Conservation (phyloP, 192 early-diverging fungal genomes). For the Allomyces macrogynus region DNA sequence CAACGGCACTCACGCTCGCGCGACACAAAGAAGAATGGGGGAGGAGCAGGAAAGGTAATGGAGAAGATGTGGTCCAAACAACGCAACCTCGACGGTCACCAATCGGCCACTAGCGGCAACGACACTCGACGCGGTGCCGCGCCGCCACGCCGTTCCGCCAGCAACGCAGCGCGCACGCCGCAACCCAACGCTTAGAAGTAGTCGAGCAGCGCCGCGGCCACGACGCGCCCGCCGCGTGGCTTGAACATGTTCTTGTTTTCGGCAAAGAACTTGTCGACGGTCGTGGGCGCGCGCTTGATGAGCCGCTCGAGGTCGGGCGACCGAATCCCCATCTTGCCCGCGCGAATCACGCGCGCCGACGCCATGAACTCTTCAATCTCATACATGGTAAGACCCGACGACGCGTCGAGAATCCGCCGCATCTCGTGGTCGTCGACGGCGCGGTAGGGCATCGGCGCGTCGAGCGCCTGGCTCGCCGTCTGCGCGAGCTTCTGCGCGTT, state of each 20-base stretch:
- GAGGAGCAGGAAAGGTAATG: too few species aligned
- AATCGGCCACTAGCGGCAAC: too few species aligned
- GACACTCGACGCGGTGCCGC: too few species aligned
- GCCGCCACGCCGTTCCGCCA: too few species aligned
- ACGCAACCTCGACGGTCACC: too few species aligned
- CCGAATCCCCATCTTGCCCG: background rate
- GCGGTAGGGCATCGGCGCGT: background rate
- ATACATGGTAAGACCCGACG: background rate
- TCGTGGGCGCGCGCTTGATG: background rate
- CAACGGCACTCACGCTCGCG: too few species aligned
- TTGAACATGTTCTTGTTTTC: background rate
- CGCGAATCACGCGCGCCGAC: background rate
- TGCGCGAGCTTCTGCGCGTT: background rate
- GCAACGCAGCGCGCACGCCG: too few species aligned
- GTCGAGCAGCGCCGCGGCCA: too few species aligned
- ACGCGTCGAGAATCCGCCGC: background rate
- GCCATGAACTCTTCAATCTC: background rate
- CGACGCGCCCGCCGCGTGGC: too few species aligned
- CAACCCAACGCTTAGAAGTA: too few species aligned
- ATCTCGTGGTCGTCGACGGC: background rate
- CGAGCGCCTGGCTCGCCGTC: background rate
- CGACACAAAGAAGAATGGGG: too few species aligned
- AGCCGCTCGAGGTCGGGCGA: background rate
- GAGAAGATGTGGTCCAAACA: too few species aligned
- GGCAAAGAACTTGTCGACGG: background rate